A percentile compares a stretch with the other conserved stretches of the same genome.
phyloP scores from a whole-genome alignment of 2,329 filamentous ascomycete species.

The Mollisia scopiformis region DNA sequence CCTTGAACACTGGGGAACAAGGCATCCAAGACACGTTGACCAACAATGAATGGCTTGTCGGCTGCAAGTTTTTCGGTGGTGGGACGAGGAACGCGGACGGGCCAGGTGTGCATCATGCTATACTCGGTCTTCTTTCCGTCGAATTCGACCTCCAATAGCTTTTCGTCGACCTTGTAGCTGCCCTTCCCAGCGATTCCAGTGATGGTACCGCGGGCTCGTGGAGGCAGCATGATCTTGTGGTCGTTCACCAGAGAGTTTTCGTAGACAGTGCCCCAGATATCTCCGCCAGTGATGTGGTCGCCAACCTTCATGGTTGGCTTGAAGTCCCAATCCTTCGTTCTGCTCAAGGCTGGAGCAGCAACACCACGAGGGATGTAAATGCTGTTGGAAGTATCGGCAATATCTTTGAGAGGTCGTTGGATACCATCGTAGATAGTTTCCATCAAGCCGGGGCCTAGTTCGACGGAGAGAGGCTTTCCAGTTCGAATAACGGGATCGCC shows the following conservation, averaged over 20 bases:
- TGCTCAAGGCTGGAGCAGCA: conserved; percentile 82
- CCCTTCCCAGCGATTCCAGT: conserved; percentile 89
- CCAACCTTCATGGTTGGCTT: conserved; percentile 90
- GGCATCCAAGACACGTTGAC: conserved; percentile 93
- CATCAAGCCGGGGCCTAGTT: conserved; percentile 94
- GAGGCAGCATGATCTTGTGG: conserved; percentile 91
- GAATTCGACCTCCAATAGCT: conserved; percentile 95
- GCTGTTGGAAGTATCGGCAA: conserved; percentile 75
- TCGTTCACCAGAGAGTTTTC: conserved; percentile 95
- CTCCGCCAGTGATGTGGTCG: conserved; percentile 94
- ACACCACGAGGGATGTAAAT: conserved; percentile 99
- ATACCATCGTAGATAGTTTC: conserved; percentile 99
- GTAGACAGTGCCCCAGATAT: conserved; percentile 92
- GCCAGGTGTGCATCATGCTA: conserved; percentile 99
- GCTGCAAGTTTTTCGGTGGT: conserved; percentile 90
- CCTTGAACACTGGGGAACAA: conserved; percentile 96
- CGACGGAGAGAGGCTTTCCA: conserved; percentile 94
- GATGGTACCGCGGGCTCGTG: conserved; percentile 87
- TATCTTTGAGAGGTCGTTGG: conserved; percentile 88
- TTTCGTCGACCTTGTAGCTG: conserved; percentile 90
- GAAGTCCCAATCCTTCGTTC: conserved; percentile 95
- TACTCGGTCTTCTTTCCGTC: conserved; percentile 93
- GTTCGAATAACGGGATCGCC: conserved; percentile 91
- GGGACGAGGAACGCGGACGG: conserved; percentile 92
- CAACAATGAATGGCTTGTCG: conserved; percentile 90